Evolutionary conservation across 192 early-diverging fungal species (phyloP), one percentile per base, ranked within the genome.

Genomic region (Dimargaris cristalligena): DNA sequence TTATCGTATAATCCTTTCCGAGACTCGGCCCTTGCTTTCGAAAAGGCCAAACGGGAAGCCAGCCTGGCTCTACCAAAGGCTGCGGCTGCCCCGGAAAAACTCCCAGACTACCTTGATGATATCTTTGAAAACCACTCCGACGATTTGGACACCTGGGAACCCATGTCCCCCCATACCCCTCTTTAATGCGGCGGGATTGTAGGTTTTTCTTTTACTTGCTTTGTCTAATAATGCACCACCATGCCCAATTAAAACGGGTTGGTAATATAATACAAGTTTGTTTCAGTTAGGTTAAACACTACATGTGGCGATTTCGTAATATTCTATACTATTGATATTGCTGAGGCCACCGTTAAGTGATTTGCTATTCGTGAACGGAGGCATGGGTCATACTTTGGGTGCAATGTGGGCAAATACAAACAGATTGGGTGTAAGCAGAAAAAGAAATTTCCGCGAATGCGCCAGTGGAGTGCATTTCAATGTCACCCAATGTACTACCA

Each of bases 1-100:
- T 22, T 48, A 29, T 56, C 54, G 11, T 33, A 23, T 23, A 56
- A 56, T 33, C 54, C 54, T 14, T 56, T 56, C 54, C 54, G 32
- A 14, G 31, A 20, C 2, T 31, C 32, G 18, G 20, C 32, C 23
- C 29, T 56, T 1, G 26, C 54, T n/a, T 33, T 31, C 16, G 54
- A 56, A 18, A 20, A 29, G 30, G 54, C 50, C 6, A 23, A 16
- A 11, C 30, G 30, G 23, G 23, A 56, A 34, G 18, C 54, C 1
- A 32, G 3, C 14, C 34, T 29, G 29, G 29, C 31, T 16, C 8
- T 1, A 34, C 23, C 31, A 2, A 14, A 33, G 20, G 14, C 32
- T 1, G 23, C 14, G 23, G 31, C 23, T 29, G 54, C 32, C 4
- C 13, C 30, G 13, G 20, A 16, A 23, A 14, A 29, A 29, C 31